Percentiles rank a stretch among this genome's conserved stretches.
Conservation (phyloP, 306 rosid genomes). For the Biancaea sappan region DNA sequence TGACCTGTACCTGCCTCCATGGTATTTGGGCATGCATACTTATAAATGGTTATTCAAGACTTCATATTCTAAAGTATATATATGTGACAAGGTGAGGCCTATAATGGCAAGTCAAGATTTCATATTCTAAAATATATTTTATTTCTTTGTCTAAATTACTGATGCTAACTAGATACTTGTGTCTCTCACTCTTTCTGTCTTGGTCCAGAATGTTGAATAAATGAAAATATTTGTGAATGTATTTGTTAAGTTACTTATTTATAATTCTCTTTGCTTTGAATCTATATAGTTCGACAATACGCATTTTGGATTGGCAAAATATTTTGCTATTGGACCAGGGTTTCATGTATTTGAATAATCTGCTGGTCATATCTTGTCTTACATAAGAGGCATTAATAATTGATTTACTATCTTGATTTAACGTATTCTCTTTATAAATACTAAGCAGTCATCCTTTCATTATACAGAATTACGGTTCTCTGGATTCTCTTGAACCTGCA, state of each 20-base stretch:
- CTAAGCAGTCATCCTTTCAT: conserved; percentile 28
- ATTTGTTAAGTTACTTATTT: background rate
- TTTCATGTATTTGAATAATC: conserved; percentile 16
- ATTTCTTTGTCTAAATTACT: background rate
- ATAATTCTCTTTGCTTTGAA: background rate
- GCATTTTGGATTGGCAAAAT: conserved; percentile 10
- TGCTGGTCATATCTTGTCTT: conserved; percentile 22
- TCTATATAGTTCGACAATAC: background rate
- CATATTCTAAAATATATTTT: background rate
- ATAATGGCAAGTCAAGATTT: background rate
- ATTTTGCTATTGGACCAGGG: background rate
- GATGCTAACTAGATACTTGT: background rate
- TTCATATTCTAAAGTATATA: background rate
- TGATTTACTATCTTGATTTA: conserved; percentile 12
- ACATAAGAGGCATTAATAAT: background rate
- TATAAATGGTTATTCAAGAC: background rate
- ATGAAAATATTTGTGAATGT: background rate
- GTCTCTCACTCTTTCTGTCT: conserved; percentile 1
- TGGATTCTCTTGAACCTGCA: conserved; percentile 71
- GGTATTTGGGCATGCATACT: background rate
- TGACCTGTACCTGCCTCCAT: background rate
- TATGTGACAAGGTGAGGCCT: background rate
- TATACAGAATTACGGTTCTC: conserved; percentile 66
- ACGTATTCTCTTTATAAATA: conserved; percentile 11
- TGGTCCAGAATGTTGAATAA: conserved; percentile 1